These are phyloP conservation scores for Globisporangium orthogonon DNA, from an alignment of 352 stramenopile genomes.

Conservation along the genomic window DNA sequence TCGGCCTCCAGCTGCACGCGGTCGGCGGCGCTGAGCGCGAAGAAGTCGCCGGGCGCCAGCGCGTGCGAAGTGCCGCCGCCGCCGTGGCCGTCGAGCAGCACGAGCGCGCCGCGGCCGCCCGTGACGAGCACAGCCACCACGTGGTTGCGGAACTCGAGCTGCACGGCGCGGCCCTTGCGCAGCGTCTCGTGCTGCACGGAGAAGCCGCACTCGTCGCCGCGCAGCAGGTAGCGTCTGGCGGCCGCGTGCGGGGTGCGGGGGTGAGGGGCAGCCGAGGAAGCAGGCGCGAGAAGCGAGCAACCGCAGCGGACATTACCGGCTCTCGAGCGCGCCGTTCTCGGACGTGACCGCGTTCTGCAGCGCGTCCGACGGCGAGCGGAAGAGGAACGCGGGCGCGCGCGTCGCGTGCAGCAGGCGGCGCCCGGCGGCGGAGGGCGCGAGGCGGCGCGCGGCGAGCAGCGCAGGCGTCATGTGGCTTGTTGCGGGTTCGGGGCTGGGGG, in stretches of 20 bases:
- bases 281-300: neutral
- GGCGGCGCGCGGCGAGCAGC: slow-evolving; percentile 1
- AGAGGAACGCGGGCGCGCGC: slow-evolving; percentile 29
- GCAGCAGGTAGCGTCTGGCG: slow-evolving; percentile 56
- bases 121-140: slow-evolving; percentile 70
- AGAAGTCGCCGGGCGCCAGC: slow-evolving; percentile 38
- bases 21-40: slow-evolving; percentile 59
- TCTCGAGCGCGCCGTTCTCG: slow-evolving; percentile 44
- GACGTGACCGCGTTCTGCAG: slow-evolving; percentile 28
- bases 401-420: slow-evolving; percentile 37
- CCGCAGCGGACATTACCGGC: slow-evolving; percentile 25
- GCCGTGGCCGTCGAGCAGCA: slow-evolving; percentile 41
- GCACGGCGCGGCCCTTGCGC: slow-evolving; percentile 38
- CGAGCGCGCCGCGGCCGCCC: slow-evolving; percentile 38
- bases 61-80: slow-evolving; percentile 5
- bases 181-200: slow-evolving; percentile 74
- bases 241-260: too few relatives aligned
- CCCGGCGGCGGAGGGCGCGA: neutral
- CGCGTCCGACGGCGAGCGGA: slow-evolving; percentile 49
- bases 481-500: too few relatives aligned
- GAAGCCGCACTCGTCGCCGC: slow-evolving; percentile 66
- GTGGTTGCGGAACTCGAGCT: slow-evolving; percentile 71
- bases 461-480: neutral
- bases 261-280: neutral
- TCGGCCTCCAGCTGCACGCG: slow-evolving; percentile 42